Base-by-base conservation (phyloP, 805 yeast species). In the Wickerhamiella kurtzmanii region DNA sequence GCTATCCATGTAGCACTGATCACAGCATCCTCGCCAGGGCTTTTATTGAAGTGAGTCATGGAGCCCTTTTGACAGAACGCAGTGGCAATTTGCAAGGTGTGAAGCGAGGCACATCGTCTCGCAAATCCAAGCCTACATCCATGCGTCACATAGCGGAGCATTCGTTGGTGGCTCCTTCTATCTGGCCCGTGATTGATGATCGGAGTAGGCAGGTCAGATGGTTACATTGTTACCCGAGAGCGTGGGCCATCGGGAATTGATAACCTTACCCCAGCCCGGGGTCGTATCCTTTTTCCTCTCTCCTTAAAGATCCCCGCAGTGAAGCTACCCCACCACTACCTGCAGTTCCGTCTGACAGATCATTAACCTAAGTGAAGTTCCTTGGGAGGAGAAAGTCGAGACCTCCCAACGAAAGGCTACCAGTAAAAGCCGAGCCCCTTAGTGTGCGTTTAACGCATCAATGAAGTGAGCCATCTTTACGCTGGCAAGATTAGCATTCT, bases 61-160 rank as follows among this genome's bases (percentile, higher is more conserved):
- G 55, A 46, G 22, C 58, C 59, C 48, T 53, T 54, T 5, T 47
- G 48, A 36, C 59, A 56, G 49, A 44, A 56, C 28, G 53, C 40
- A 11, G 44, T 37, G 3, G 53, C 51, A 6, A 50, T 22, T 16
- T 44, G 35, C n/a, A 55, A 44, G 2, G 58, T 55, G 44, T 44
- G 50, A 9, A 53, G 22, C 2, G 20, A 45, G 43, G 43, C 32
- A 3, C 37, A 28, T 17, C 28, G 22, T 6, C 21, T 6, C 11
- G 11, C 11, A 11, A 6, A 11, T 25, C 32, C 11, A 11, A 6
- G 6, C 32, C 32, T 25, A 11, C 32, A 25, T 25, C 32, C 32
- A 11, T 25, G 32, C 11, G 9, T 25, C 32, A 25, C 32, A 25
- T 25, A 11, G 6, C 32, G 32, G 32, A 25, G 32, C 32, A 25